These are phyloP conservation scores for Pleurotus pulmonarius DNA, from an alignment of 768 basidiomycete genomes.

Conservation along the genomic window DNA sequence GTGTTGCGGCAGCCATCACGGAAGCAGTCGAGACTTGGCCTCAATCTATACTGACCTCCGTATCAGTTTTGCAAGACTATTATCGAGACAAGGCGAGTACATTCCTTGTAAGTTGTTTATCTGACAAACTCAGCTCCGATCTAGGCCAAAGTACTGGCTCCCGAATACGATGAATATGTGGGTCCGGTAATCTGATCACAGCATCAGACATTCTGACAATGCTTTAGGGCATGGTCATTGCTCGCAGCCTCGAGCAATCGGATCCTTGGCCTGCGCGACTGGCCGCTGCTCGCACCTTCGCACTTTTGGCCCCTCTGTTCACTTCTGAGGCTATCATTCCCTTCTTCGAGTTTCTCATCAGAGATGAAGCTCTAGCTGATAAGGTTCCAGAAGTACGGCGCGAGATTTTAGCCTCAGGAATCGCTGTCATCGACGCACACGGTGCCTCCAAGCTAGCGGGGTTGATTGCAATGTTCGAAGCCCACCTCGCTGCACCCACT, in stretches of 20 bases:
- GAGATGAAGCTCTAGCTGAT: slow-evolving; percentile 87
- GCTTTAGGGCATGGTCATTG: slow-evolving; percentile 88
- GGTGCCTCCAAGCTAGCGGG: slow-evolving; percentile 68
- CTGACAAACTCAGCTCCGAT: background rate
- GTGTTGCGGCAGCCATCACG: slow-evolving; percentile 68
- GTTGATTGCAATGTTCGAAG: slow-evolving; percentile 82
- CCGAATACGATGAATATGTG: slow-evolving; percentile 93
- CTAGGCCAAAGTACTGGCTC: slow-evolving; percentile 80
- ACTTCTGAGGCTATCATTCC: slow-evolving; percentile 54
- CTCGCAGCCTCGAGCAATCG: slow-evolving; percentile 75
- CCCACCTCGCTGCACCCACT: slow-evolving; percentile 53
- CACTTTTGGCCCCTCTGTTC: slow-evolving; percentile 64
- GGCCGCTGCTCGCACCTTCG: slow-evolving; percentile 68
- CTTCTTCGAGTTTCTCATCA: slow-evolving; percentile 85
- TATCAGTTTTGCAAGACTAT: slow-evolving; percentile 57
- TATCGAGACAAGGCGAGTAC: slow-evolving; percentile 77
- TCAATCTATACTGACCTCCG: slow-evolving; percentile 40
- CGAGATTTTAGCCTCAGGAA: slow-evolving; percentile 85
- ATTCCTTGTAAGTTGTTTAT: background rate
- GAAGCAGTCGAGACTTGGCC: slow-evolving; percentile 76
- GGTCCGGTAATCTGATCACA: slow-evolving; percentile 19
- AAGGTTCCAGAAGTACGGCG: slow-evolving; percentile 74
- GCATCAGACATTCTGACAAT: background rate
- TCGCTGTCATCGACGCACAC: slow-evolving; percentile 76
- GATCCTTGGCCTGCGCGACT: slow-evolving; percentile 89